phyloP scores from a whole-genome alignment of 164 flowering plant genomes.

The Litsea cubeba region DNA sequence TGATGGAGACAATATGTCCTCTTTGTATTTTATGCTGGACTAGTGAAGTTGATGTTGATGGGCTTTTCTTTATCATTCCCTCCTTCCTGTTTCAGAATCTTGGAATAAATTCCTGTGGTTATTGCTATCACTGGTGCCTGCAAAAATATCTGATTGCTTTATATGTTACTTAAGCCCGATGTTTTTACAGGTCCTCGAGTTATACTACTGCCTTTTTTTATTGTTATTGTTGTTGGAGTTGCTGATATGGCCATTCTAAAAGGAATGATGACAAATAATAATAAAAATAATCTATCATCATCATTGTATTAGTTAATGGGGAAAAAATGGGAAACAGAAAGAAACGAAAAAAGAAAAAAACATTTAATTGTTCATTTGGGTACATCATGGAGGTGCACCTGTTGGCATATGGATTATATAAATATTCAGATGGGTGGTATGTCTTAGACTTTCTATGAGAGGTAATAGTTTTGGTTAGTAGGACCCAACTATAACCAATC shows the following conservation, averaged over 20 bases:
- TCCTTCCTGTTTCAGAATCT: constrained; percentile 12
- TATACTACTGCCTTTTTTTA: neutral
- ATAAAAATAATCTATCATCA: no score
- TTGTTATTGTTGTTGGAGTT: no score
- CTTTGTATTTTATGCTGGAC: constrained; percentile 9
- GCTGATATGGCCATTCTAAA: neutral
- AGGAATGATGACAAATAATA: neutral
- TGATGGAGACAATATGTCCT: constrained; percentile 34
- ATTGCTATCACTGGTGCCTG: constrained; percentile 33
- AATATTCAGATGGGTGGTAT: no score
- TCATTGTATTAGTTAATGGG: no score
- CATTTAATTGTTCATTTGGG: no score
- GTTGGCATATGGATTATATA: no score
- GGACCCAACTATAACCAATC: no score
- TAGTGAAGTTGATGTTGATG: constrained; percentile 23
- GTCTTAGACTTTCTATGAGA: no score
- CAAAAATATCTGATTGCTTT: constrained; percentile 29
- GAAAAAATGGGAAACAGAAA: no score
- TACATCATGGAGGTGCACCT: no score
- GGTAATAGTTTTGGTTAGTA: no score
- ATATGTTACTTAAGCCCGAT: constrained; percentile 21
- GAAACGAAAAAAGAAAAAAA: no score
- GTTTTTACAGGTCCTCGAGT: neutral
- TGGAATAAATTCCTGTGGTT: constrained; percentile 56
- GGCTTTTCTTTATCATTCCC: constrained; percentile 19